Evolutionary conservation across 768 basidiomycete species (phyloP).

Genomic region (Boletus rubescentipes): DNA sequence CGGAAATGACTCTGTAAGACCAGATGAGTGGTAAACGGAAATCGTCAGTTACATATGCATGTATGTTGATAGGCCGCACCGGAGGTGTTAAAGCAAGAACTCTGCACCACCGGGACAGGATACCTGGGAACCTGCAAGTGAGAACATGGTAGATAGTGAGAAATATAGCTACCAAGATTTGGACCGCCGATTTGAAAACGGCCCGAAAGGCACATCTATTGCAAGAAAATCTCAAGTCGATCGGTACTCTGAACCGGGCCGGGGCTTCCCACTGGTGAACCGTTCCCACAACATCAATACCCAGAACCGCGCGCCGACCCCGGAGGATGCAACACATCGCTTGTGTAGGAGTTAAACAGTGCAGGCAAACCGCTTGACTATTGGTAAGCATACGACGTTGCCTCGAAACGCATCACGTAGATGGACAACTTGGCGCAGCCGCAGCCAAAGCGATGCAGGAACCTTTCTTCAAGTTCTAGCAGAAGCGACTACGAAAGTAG

Average conservation of each 20-base stretch:
- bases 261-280: not conserved
- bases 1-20: constrained; percentile 12
- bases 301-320: no score
- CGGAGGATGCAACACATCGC: not conserved
- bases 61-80: constrained; percentile 14
- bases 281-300: not conserved
- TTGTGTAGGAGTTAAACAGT: not conserved
- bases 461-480: not conserved
- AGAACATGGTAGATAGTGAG: constrained; percentile 12
- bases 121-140: constrained; percentile 13
- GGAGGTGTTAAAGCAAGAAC: not conserved
- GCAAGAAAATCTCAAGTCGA: not conserved
- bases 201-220: not conserved
- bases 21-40: not conserved
- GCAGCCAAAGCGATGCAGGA: not conserved
- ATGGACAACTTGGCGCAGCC: not conserved
- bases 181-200: not conserved
- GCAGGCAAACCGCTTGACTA: not conserved
- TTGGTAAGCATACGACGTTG: not conserved
- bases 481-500: not conserved
- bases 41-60: constrained; percentile 16
- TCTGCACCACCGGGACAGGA: not conserved
- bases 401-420: not conserved
- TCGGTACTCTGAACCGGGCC: not conserved
- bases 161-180: not conserved